Evolutionary conservation across 2,329 filamentous ascomycete species (phyloP).

Genomic region (Ascochyta viciae-villosae): DNA sequence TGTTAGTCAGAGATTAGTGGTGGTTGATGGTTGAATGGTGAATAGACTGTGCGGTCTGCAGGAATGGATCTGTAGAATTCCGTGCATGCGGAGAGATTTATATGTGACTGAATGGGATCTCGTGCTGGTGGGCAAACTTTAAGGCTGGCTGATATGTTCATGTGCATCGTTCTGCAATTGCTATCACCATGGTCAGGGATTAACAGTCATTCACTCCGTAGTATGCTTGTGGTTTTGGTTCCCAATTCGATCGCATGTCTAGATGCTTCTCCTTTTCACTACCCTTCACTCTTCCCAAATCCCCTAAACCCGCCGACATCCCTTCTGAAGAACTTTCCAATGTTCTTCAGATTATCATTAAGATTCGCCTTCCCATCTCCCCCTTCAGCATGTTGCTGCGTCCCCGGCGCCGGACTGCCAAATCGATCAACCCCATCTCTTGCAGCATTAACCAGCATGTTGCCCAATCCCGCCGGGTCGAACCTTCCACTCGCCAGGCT

Average conservation of each 20-base stretch:
- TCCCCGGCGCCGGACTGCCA: conserved; percentile 59
- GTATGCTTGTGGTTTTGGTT: background rate
- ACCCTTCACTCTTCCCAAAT: conserved; percentile 45
- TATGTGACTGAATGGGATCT: too few relatives aligned
- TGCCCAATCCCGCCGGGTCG: conserved; percentile 82
- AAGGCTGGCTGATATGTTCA: too few relatives aligned
- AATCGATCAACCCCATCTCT: conserved; percentile 82
- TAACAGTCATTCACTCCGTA: background rate
- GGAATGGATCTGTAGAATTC: too few relatives aligned
- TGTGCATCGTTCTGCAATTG: too few relatives aligned
- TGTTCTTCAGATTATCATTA: conserved; percentile 93
- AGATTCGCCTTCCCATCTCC: conserved; percentile 67
- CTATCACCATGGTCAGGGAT: too few relatives aligned
- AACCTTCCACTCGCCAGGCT: conserved; percentile 61
- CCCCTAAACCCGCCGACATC: conserved; percentile 69
- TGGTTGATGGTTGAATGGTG: too few relatives aligned
- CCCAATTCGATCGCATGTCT: background rate
- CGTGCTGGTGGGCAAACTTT: too few relatives aligned
- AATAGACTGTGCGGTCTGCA: too few relatives aligned
- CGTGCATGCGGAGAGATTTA: too few relatives aligned
- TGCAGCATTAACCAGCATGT: conserved; percentile 86
- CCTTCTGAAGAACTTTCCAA: conserved; percentile 93
- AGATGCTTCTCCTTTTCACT: background rate
- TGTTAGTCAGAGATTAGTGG: too few relatives aligned
- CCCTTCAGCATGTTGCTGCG: conserved; percentile 36